Conservation (phyloP, 148 eudicot genomes). For the Tetragonia tetragonoides region DNA sequence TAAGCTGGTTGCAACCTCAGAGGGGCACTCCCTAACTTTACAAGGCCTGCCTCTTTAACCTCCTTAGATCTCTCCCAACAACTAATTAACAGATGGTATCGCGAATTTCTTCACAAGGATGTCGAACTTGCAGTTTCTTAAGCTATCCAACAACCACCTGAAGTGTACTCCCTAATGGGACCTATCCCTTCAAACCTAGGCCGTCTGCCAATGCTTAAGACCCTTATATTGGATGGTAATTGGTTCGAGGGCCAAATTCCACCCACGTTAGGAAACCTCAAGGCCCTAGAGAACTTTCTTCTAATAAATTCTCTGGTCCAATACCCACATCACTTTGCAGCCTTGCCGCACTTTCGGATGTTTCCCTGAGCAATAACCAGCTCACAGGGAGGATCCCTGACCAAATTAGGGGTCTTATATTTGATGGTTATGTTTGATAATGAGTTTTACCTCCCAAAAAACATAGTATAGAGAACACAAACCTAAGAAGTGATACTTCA, state of each 20-base stretch:
- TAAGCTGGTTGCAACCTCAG: slow-evolving; percentile 68
- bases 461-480: too few relatives aligned
- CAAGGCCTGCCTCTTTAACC: slow-evolving; percentile 46
- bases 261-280: slow-evolving; percentile 46
- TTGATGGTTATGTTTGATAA: slow-evolving; percentile 3
- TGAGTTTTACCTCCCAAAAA: too few relatives aligned
- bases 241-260: slow-evolving; percentile 58
- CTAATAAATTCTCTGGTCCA: slow-evolving; percentile 57
- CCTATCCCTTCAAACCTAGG: slow-evolving; percentile 61
- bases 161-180: slow-evolving; percentile 38
- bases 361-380: slow-evolving; percentile 58
- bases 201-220: slow-evolving; percentile 42
- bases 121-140: slow-evolving; percentile 51
- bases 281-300: slow-evolving; percentile 46
- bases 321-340: slow-evolving; percentile 56
- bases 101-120: slow-evolving; percentile 43
- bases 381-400: slow-evolving; percentile 58
- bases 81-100: slow-evolving; percentile 53
- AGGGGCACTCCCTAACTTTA: slow-evolving; percentile 61
- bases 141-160: slow-evolving; percentile 64
- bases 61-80: slow-evolving; percentile 71
- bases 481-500: too few relatives aligned
- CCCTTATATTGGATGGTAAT: slow-evolving; percentile 60
- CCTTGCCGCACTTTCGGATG: slow-evolving; percentile 45
- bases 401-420: slow-evolving; percentile 48